Conservation (phyloP, 192 early-diverging fungal genomes). For the Backusella liffmaniae region DNA sequence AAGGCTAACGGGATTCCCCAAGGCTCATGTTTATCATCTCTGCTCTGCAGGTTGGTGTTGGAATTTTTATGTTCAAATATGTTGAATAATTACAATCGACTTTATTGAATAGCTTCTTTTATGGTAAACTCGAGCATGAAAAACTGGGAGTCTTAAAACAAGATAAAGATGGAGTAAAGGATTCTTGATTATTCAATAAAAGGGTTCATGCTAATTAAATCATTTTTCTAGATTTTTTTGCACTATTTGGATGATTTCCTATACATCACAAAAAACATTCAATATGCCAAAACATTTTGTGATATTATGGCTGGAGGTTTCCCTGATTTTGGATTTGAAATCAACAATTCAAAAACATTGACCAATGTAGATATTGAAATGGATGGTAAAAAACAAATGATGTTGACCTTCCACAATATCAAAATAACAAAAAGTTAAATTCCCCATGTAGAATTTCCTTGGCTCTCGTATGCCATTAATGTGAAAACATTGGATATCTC, state of each 20-base stretch:
- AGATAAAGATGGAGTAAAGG: neutral
- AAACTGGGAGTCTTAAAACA: neutral
- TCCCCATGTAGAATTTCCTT: neutral
- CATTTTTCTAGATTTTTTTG: neutral
- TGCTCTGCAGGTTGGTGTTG: neutral
- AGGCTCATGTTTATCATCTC: neutral
- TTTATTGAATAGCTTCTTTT: neutral
- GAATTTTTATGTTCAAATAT: neutral
- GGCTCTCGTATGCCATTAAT: neutral
- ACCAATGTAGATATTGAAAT: conserved; percentile 4
- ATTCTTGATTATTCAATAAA: too few relatives aligned
- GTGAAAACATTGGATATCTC: neutral
- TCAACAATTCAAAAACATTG: neutral
- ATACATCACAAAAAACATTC: neutral
- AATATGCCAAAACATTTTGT: neutral
- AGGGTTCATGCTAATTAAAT: too few relatives aligned
- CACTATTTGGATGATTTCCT: conserved; percentile 10
- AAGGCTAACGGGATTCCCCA: neutral
- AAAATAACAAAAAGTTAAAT: neutral
- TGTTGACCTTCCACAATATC: neutral
- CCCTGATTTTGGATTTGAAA: neutral
- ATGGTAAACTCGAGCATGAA: neutral
- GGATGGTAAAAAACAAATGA: neutral
- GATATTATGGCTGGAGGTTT: neutral
- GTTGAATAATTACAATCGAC: neutral